These are phyloP conservation scores for Corymbia maculata DNA, from an alignment of 345 rosid genomes.

Conservation along the genomic window DNA sequence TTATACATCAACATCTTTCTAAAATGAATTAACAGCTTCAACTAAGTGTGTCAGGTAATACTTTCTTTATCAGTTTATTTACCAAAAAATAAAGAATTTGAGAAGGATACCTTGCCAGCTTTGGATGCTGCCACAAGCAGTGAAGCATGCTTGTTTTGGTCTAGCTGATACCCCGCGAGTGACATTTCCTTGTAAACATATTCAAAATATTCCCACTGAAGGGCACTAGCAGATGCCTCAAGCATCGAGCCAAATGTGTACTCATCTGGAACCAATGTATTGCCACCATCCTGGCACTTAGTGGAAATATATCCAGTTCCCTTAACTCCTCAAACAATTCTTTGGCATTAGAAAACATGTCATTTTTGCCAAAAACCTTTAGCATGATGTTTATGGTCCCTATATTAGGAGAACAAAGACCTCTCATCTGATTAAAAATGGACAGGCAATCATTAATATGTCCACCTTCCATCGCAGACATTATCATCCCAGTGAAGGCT, in stretches of 20 bases:
- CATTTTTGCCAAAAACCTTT: conserved; percentile 62
- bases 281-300: neutral
- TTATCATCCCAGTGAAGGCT: conserved; percentile 80
- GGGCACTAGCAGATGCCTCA: conserved; percentile 72
- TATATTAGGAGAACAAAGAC: conserved; percentile 56
- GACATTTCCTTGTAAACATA: conserved; percentile 70
- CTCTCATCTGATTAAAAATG: conserved; percentile 67
- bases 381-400: conserved; percentile 91
- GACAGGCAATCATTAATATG: conserved; percentile 58
- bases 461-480: conserved; percentile 69
- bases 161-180: conserved; percentile 55
- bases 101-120: conserved; percentile 62
- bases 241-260: conserved; percentile 81
- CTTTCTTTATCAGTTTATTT: neutral
- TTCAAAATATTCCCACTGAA: conserved; percentile 91
- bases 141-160: conserved; percentile 52
- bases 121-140: conserved; percentile 69
- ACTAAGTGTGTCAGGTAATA: neutral
- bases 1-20: neutral
- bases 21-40: neutral
- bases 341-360: conserved; percentile 77
- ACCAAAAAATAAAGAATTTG: neutral
- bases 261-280: conserved; percentile 39
- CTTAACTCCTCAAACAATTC: conserved; percentile 59
- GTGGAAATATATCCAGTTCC: conserved; percentile 4